A percentile compares a stretch with the other conserved stretches of the same genome.
phyloP scores from a whole-genome alignment of 2,329 filamentous ascomycete species.

The Ophiocordyceps camponoti-floridani region DNA sequence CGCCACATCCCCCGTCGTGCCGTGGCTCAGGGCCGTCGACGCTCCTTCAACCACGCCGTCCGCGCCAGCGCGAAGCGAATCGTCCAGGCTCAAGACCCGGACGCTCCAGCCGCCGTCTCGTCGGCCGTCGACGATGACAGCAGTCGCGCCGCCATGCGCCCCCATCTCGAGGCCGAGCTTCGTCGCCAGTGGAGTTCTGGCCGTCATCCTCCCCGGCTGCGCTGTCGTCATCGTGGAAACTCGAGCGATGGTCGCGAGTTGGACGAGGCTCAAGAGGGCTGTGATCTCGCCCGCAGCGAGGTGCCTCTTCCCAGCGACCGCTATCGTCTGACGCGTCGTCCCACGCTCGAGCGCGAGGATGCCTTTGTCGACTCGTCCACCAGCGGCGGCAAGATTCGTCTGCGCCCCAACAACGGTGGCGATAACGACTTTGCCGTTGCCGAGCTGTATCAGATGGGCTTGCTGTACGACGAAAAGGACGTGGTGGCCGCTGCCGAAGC shows the following conservation, averaged over 20 bases:
- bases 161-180: conserved; percentile 3
- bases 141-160: conserved; percentile 1
- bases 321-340: conserved; percentile 14
- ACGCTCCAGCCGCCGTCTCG: neutral
- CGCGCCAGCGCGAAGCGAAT: conserved; percentile 15
- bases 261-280: conserved; percentile 13
- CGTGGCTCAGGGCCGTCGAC: conserved; percentile 5
- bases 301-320: conserved; percentile 19
- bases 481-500: conserved; percentile 12
- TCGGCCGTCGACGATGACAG: neutral
- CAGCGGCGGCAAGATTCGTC: conserved; percentile 12
- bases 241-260: neutral
- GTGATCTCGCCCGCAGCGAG: conserved; percentile 16
- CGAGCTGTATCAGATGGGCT: conserved; percentile 24
- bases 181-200: conserved; percentile 1
- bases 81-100: conserved; percentile 4
- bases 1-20: conserved; percentile 2
- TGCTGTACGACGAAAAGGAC: conserved; percentile 22
- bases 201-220: conserved; percentile 1
- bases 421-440: conserved; percentile 17
- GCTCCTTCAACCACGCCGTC: conserved; percentile 11
- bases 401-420: conserved; percentile 1
- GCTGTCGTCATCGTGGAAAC: neutral
- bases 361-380: conserved; percentile 25
- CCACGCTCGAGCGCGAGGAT: conserved; percentile 26